Conservation (phyloP, 2,329 filamentous ascomycete genomes). For the Celoporthe dispersa region DNA sequence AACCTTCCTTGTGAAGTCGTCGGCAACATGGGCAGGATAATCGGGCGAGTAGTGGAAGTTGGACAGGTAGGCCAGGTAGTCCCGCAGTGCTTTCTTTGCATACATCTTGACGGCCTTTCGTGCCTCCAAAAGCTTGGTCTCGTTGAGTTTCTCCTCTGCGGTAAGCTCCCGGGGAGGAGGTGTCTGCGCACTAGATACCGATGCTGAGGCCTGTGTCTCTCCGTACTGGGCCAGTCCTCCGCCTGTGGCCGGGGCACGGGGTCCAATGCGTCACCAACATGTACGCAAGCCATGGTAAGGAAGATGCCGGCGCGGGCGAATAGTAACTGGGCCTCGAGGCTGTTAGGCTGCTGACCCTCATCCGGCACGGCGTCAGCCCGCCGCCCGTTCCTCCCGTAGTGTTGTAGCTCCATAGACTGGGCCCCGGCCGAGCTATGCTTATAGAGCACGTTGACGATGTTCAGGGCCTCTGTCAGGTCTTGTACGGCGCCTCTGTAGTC, state of each 20-base stretch:
- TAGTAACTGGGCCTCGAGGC: conserved; percentile 73
- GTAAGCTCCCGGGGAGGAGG: conserved; percentile 39
- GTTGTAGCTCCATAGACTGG: conserved; percentile 55
- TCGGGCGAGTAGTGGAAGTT: conserved; percentile 80
- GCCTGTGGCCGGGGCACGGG: conserved; percentile 9
- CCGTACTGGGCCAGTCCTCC: conserved; percentile 7
- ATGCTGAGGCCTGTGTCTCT: conserved; percentile 9
- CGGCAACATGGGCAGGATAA: conserved; percentile 61
- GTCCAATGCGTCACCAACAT: conserved; percentile 57
- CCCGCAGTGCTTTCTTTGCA: conserved; percentile 76
- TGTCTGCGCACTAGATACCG: conserved; percentile 34
- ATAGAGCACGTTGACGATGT: conserved; percentile 55
- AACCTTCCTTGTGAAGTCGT: conserved; percentile 61
- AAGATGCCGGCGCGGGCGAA: conserved; percentile 78
- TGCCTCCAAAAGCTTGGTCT: conserved; percentile 56
- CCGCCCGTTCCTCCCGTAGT: conserved; percentile 35
- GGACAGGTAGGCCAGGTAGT: conserved; percentile 74
- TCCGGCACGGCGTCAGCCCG: conserved; percentile 43
- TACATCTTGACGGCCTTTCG: conserved; percentile 73
- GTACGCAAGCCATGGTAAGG: conserved; percentile 70
- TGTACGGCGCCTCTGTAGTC: conserved; percentile 71
- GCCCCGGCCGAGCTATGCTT: conserved; percentile 52
- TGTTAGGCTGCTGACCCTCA: conserved; percentile 68
- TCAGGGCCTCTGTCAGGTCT: conserved; percentile 72
- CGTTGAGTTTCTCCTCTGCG: conserved; percentile 51